These are phyloP conservation scores for Pyrus hybrid DNA, from an alignment of 331 rosid species.

Conservation along the genomic window DNA sequence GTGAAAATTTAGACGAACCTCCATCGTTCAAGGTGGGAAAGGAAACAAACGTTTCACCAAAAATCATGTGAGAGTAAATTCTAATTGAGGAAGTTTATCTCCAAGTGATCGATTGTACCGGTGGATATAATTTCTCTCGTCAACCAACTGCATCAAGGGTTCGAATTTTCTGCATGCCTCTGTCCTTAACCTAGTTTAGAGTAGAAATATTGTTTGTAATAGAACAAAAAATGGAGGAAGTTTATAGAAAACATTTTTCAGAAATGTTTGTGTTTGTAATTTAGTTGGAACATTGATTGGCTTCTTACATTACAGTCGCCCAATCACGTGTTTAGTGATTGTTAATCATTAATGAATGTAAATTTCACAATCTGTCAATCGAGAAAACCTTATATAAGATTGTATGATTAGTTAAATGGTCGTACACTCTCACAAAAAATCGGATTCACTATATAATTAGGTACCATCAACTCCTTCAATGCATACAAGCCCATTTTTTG, in stretches of 20 bases:
- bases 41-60: background rate
- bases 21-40: conserved; percentile 1
- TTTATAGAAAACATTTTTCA: too few species aligned
- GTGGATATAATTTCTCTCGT: background rate
- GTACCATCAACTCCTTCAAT: background rate
- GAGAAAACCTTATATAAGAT: fast-evolving
- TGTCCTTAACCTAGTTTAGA: background rate
- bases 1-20: background rate
- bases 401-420: too few species aligned
- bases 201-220: background rate
- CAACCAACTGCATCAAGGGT: background rate
- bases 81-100: background rate
- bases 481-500: too few species aligned
- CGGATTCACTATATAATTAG: background rate
- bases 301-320: too few species aligned
- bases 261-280: too few species aligned
- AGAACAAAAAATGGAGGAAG: too few species aligned
- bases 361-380: background rate
- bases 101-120: background rate
- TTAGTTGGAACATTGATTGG: too few species aligned
- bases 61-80: background rate
- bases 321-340: background rate
- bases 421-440: too few species aligned
- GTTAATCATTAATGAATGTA: background rate
- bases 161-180: fast-evolving